Conservation (phyloP, 345 rosid species). For the Corchorus olitorius region DNA sequence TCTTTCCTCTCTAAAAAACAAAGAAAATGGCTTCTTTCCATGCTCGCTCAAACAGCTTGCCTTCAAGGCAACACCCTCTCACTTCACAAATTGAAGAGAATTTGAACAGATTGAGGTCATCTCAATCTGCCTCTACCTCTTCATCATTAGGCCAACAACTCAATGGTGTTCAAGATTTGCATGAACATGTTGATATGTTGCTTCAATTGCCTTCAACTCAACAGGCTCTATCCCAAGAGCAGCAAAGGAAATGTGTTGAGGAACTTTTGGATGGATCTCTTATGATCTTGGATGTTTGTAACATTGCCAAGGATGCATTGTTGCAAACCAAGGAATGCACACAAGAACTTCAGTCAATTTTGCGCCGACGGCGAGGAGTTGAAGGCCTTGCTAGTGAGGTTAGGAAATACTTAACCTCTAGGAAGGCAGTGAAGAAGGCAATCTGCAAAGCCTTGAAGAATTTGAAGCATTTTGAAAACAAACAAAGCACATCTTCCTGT, state of each 20-base stretch:
- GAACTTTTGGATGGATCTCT: conserved; percentile 34
- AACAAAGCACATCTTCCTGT: background rate
- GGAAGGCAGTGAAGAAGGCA: conserved; percentile 46
- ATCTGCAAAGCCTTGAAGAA: conserved; percentile 36
- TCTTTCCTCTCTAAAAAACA: background rate
- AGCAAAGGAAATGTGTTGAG: conserved; percentile 8
- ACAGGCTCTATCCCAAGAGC: conserved; percentile 28
- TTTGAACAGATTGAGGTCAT: conserved; percentile 30
- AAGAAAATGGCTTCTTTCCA: conserved; percentile 36
- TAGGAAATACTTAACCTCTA: background rate
- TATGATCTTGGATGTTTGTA: conserved; percentile 31
- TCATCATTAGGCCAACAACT: conserved; percentile 24
- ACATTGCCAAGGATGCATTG: conserved; percentile 35
- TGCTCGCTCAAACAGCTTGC: conserved; percentile 34
- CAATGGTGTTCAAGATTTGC: conserved; percentile 31
- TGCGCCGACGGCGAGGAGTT: too few relatives aligned
- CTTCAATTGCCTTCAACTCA: conserved; percentile 30
- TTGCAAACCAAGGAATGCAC: background rate
- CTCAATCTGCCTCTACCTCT: conserved; percentile 21
- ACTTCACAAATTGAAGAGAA: conserved; percentile 28
- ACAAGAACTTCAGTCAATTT: too few relatives aligned
- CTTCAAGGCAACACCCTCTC: conserved; percentile 30
- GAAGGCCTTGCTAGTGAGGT: too few relatives aligned
- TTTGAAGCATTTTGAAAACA: conserved; percentile 29
- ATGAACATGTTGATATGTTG: background rate